Evolutionary conservation across 2,329 filamentous ascomycete species (phyloP).

Genomic region (Huntiella moniliformis): DNA sequence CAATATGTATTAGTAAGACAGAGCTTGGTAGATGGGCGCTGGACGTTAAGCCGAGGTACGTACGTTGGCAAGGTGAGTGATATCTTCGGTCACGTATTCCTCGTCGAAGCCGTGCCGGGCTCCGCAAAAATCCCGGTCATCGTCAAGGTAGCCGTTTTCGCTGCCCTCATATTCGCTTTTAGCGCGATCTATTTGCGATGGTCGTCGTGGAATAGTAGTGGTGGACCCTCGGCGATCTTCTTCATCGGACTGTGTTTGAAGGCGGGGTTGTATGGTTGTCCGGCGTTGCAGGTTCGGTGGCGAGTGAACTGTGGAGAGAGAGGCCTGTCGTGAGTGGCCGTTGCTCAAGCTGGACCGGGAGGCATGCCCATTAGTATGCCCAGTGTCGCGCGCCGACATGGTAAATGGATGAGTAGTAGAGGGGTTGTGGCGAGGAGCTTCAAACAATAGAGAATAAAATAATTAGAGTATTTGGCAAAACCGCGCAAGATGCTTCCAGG

Average conservation of each 20-base stretch:
- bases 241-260: slow-evolving; percentile 3
- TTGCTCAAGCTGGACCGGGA: not conserved
- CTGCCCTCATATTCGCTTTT: slow-evolving; percentile 35
- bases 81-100: slow-evolving; percentile 77
- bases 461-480: no score
- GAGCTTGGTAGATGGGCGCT: slow-evolving; percentile 3
- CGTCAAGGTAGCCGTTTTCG: slow-evolving; percentile 24
- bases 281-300: not conserved
- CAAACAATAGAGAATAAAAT: no score
- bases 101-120: slow-evolving; percentile 79
- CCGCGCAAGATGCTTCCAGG: no score
- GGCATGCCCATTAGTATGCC: not conserved
- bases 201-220: slow-evolving; percentile 24
- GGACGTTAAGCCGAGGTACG: slow-evolving; percentile 19
- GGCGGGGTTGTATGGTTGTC: not conserved
- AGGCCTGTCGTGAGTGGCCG: not conserved
- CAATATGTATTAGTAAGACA: slow-evolving; percentile 12
- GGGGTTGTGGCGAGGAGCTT: no score
- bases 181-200: slow-evolving; percentile 35
- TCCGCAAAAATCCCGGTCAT: slow-evolving; percentile 33
- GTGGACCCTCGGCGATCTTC: slow-evolving; percentile 26
- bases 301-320: not conserved
- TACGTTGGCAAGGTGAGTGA: slow-evolving; percentile 65
- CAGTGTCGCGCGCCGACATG: not conserved
- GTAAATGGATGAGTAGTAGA: not conserved